Conservation (phyloP, 768 basidiomycete species). For the Xerocomus brunneocitrinus region DNA sequence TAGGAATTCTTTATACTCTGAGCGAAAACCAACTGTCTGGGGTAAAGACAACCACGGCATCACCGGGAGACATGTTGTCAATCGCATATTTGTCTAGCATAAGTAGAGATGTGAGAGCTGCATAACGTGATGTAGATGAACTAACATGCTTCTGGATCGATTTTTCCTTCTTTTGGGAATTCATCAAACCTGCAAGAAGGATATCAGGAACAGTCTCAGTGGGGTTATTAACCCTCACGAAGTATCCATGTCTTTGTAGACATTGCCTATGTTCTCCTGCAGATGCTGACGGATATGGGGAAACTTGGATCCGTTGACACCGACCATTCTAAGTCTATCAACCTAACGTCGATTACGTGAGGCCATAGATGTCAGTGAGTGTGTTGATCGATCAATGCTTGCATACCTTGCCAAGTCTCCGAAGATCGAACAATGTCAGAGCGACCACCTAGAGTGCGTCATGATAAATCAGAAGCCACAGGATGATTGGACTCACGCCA, state of each 20-base stretch:
- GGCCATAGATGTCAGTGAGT: constrained; percentile 1
- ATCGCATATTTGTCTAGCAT: constrained; percentile 79
- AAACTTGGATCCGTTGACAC: constrained; percentile 84
- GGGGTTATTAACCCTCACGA: constrained; percentile 44
- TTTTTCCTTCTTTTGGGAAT: constrained; percentile 65
- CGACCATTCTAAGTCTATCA: constrained; percentile 78
- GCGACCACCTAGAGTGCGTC: constrained; percentile 65
- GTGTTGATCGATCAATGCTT: constrained; percentile 9
- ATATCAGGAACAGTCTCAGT: neutral
- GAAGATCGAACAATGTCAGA: constrained; percentile 84
- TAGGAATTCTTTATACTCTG: neutral
- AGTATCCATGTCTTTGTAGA: constrained; percentile 85
- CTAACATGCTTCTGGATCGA: constrained; percentile 82
- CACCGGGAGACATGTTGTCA: constrained; percentile 68
- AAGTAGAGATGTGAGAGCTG: neutral
- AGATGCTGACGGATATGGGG: constrained; percentile 81
- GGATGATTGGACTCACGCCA: constrained; percentile 45
- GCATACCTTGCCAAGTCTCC: constrained; percentile 70
- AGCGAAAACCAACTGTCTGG: constrained; percentile 64
- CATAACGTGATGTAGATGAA: constrained; percentile 2
- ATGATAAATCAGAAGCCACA: constrained; percentile 6
- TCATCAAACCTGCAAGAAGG: constrained; percentile 57
- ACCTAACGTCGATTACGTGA: constrained; percentile 40
- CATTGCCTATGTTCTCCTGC: constrained; percentile 72
- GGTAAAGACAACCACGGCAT: constrained; percentile 91